Evolutionary conservation across 192 early-diverging fungal species (phyloP).

Genomic region (Coemansia sp.): DNA sequence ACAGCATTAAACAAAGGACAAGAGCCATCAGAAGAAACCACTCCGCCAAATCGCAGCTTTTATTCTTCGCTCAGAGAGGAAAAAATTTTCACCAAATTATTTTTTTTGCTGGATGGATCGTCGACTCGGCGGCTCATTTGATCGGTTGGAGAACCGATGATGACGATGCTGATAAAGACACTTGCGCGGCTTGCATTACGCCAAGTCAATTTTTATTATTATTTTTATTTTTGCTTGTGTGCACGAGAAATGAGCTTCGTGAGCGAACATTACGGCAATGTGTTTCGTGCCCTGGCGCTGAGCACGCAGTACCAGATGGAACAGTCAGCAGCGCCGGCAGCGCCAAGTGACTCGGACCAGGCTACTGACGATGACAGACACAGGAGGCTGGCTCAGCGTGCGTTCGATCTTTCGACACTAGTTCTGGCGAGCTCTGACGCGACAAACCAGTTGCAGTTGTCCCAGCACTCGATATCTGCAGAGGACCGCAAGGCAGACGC

Average conservation of each 20-base stretch:
- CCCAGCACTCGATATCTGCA: not conserved
- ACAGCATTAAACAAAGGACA: not conserved
- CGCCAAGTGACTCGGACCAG: not conserved
- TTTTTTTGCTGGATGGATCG: not conserved
- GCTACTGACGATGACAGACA: not conserved
- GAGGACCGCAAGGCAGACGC: not conserved
- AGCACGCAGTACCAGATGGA: not conserved
- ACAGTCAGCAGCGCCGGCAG: not conserved
- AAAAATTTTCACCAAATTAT: not conserved
- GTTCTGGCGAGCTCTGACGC: slow-evolving; percentile 7
- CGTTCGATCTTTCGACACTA: slow-evolving; percentile 38
- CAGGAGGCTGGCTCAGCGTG: slow-evolving; percentile 20
- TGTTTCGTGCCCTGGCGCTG: slow-evolving; percentile 30
- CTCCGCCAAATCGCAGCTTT: not conserved
- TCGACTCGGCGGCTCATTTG: not conserved
- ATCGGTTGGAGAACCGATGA: not conserved
- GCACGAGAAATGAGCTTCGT: slow-evolving; percentile 45
- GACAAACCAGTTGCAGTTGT: not conserved
- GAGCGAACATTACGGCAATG: slow-evolving; percentile 45
- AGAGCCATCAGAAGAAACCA: not conserved
- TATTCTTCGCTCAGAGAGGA: not conserved
- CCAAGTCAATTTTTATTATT: not conserved
- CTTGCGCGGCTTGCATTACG: not conserved
- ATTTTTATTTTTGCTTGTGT: not conserved
- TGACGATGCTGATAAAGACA: too few species aligned